A percentile compares a stretch with the other conserved stretches of the same genome.
Conservation (phyloP, 257 asterid genomes). For the Solanum lycopersicoides region DNA sequence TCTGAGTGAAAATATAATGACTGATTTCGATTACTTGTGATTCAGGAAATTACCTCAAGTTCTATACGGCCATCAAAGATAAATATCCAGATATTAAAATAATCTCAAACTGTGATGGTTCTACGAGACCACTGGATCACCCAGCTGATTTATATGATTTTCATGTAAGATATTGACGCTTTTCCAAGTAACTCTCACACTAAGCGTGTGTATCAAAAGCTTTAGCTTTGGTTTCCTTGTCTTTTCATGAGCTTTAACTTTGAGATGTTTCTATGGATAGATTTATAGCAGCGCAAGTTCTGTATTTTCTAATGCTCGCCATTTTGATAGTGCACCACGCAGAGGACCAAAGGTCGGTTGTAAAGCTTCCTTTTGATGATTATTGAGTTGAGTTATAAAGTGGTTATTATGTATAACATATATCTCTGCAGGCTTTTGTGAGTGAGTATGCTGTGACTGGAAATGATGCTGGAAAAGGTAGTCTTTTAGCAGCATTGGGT, state of each 20-base stretch:
- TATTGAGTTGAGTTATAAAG: background rate
- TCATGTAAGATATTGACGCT: slow-evolving; percentile 44
- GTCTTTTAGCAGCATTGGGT: slow-evolving; percentile 82
- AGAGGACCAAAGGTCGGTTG: slow-evolving; percentile 88
- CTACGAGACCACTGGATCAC: slow-evolving; percentile 61
- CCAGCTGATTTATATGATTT: slow-evolving; percentile 88
- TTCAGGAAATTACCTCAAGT: slow-evolving; percentile 89
- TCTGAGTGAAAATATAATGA: background rate
- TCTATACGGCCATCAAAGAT: slow-evolving; percentile 51
- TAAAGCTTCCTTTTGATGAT: background rate
- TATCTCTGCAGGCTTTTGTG: slow-evolving; percentile 69
- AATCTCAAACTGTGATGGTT: slow-evolving; percentile 88
- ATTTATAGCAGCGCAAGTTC: slow-evolving; percentile 48
- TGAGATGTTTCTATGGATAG: slow-evolving; percentile 28
- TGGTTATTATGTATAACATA: background rate
- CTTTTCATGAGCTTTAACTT: background rate
- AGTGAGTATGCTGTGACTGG: slow-evolving; percentile 95
- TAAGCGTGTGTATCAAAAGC: background rate
- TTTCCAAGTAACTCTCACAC: background rate
- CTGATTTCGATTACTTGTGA: slow-evolving; percentile 4
- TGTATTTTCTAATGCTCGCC: slow-evolving; percentile 37
- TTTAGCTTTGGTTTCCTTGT: background rate
- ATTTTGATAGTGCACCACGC: slow-evolving; percentile 53
- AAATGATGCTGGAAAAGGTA: slow-evolving; percentile 76
- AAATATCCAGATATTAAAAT: slow-evolving; percentile 71